Evolutionary conservation across 2,329 filamentous ascomycete species (phyloP), one percentile per base, ranked within the genome.

Genomic region (Davidsoniella eucalypti): DNA sequence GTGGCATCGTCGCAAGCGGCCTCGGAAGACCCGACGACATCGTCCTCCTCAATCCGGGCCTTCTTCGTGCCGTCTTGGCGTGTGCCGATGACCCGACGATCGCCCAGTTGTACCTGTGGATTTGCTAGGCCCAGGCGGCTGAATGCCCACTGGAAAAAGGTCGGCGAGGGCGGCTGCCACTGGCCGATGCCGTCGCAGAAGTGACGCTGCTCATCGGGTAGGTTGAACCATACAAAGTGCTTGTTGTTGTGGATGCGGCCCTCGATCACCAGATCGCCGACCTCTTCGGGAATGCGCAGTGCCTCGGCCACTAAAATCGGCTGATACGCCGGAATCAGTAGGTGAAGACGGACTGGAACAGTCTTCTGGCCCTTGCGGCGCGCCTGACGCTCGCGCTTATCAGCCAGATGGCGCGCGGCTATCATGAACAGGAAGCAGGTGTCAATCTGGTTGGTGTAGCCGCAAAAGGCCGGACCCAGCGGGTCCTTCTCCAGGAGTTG

Each of bases 381-480:
- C 14, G 58, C 51, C 45, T 57, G 53, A n/a, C 53, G 44, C 40
- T 61, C 59, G 18, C 57, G 57, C 41, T 58, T 57, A 2, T 54
- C 56, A 37, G 59, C 57, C 6, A 57, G 55, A 36, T 56, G 56
- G 17, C 63, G 57, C 4, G 60, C 60, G 5, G 63, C 63, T 14
- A 63, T 56, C 65, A 67, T 67, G 49, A 65, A 67, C 47, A 65
- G 58, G 44, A 66, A 65, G 16, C 62, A 58, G 0, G 64, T 64
- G 51, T 67, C 65, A 21, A 67, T 60, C 49, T 67, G 63, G 39
- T 66, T 65, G 29, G 64, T 64, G 52, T 66, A 65, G 21, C 64
- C 65, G 51, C 64, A 64, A 40, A 67, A 67, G 1, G 59, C 56
- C 5, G 61, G 59, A 3, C 60, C 60, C 0, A 66, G 54, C 2